Percentiles rank a stretch among this genome's conserved stretches.
phyloP scores from a whole-genome alignment of 768 basidiomycete species.

The Amanita thiersii region DNA sequence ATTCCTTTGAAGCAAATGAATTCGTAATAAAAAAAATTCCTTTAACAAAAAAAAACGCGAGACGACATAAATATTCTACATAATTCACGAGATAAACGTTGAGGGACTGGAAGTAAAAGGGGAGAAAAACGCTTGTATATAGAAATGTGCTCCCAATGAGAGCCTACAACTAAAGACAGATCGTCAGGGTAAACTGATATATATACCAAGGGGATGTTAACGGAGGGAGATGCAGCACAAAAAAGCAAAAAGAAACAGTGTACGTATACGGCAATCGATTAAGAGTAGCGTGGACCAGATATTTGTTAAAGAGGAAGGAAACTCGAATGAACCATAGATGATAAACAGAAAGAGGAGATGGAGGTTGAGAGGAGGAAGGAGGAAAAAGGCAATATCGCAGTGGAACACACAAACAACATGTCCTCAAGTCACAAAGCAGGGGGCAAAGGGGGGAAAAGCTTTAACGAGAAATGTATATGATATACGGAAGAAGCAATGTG shows the following conservation, averaged over 20 bases:
- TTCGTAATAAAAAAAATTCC: no score
- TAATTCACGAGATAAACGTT: no score
- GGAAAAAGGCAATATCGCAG: constrained; percentile 12
- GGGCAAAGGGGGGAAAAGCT: constrained; percentile 13
- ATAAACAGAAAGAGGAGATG: constrained; percentile 11
- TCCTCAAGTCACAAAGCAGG: constrained; percentile 14
- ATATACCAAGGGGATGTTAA: constrained; percentile 8
- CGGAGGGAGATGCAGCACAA: constrained; percentile 12
- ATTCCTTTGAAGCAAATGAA: no score
- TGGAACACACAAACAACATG: constrained; percentile 18
- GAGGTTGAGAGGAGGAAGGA: constrained; percentile 7
- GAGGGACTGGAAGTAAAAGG: no score
- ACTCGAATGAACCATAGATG: constrained; percentile 13
- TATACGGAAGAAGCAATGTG: constrained; percentile 8
- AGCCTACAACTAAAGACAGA: constrained; percentile 9
- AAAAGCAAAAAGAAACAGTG: constrained; percentile 17
- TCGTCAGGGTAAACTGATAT: constrained; percentile 9
- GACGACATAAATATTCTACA: no score
- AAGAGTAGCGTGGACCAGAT: constrained; percentile 12
- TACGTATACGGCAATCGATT: constrained; percentile 16
- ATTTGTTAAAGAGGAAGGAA: constrained; percentile 7
- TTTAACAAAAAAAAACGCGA: no score
- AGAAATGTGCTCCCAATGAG: background rate
- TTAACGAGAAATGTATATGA: constrained; percentile 11
- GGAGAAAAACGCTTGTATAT: constrained; percentile 3